phyloP scores from a whole-genome alignment of 108 stramenopile genomes.

The Cyclotella cryptica region DNA sequence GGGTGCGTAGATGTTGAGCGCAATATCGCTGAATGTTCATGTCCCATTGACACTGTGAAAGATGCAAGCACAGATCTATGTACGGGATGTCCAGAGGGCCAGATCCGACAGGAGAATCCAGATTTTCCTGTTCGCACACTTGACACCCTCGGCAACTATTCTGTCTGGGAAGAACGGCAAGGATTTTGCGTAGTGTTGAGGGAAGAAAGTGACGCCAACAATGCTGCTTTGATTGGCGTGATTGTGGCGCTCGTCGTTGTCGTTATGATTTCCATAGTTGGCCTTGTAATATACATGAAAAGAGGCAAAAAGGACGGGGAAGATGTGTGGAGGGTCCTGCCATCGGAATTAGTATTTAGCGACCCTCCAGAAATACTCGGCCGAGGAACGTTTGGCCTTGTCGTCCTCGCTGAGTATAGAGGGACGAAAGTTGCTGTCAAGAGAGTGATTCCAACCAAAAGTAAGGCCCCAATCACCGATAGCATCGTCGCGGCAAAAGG shows the following conservation, averaged over 20 bases:
- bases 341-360: constrained; percentile 57
- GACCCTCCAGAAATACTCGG: constrained; percentile 51
- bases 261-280: neutral
- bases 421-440: constrained; percentile 49
- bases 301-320: constrained; percentile 43
- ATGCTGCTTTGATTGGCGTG: neutral
- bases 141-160: constrained; percentile 31
- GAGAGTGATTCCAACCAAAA: constrained; percentile 40
- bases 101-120: constrained; percentile 15
- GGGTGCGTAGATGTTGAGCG: constrained; percentile 21
- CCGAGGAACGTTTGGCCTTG: constrained; percentile 53
- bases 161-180: constrained; percentile 24
- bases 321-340: constrained; percentile 57
- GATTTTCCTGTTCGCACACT: constrained; percentile 6
- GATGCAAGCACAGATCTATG: constrained; percentile 19
- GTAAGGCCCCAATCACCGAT: neutral
- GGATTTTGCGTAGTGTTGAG: constrained; percentile 9
- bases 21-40: constrained; percentile 17
- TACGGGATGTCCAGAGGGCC: constrained; percentile 26
- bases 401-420: constrained; percentile 42
- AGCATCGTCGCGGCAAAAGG: neutral
- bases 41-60: constrained; percentile 8
- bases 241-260: neutral
- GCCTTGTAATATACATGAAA: constrained; percentile 21
- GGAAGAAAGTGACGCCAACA: neutral